Percentiles rank a stretch among this genome's conserved stretches.
Evolutionary conservation across 139 green algal genomes (phyloP).

Genomic region (Edaphochlamys debaryana): DNA sequence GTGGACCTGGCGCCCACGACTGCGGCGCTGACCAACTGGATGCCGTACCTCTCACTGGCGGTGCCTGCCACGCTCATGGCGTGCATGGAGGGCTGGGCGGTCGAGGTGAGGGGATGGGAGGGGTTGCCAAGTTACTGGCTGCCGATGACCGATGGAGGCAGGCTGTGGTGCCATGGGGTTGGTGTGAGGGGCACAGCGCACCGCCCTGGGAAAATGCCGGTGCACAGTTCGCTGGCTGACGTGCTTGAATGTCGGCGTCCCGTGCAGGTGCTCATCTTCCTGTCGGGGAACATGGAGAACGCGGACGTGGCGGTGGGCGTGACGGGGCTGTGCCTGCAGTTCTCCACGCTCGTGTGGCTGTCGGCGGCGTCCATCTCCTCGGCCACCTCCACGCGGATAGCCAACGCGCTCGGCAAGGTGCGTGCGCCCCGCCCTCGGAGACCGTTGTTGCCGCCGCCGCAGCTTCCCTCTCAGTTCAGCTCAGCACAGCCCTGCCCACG

Average conservation of each 20-base stretch:
- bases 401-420: slow-evolving; percentile 39
- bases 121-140: no score
- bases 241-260: no score
- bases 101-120: slow-evolving; percentile 33
- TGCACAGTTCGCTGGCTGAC: no score
- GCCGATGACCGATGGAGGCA: no score
- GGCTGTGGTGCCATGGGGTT: no score
- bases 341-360: slow-evolving; percentile 51
- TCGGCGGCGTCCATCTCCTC: slow-evolving; percentile 25
- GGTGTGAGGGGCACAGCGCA: no score
- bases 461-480: no score
- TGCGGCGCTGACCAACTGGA: slow-evolving; percentile 37
- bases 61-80: slow-evolving; percentile 37
- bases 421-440: not conserved
- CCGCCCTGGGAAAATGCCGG: no score
- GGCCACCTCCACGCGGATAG: slow-evolving; percentile 39
- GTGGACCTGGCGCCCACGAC: slow-evolving; percentile 25
- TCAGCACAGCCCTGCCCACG: no score
- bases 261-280: slow-evolving; percentile 50
- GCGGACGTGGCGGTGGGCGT: slow-evolving; percentile 54
- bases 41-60: slow-evolving; percentile 48
- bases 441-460: not conserved
- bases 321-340: slow-evolving; percentile 49
- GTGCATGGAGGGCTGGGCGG: slow-evolving; percentile 55
- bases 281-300: slow-evolving; percentile 40